Evolutionary conservation across 176 grass and related monocot genomes (phyloP).

Genomic region (Stipa capillata): DNA sequence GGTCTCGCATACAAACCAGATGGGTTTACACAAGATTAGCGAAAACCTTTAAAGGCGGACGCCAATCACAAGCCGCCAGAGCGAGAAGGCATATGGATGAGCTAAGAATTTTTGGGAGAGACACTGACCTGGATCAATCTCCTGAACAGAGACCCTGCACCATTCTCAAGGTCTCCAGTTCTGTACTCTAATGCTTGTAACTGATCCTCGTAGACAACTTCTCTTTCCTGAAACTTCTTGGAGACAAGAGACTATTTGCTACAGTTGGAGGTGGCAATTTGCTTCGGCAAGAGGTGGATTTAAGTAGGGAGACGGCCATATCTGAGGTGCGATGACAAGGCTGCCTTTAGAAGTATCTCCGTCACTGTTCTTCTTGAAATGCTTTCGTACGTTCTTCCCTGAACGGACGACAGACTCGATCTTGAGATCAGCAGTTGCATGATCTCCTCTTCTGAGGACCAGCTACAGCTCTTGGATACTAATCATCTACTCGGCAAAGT

Average conservation of each 20-base stretch:
- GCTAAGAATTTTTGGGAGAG: constrained; percentile 47
- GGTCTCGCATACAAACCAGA: background rate
- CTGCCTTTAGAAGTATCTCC: background rate
- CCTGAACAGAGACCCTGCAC: constrained; percentile 21
- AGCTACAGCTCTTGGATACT: background rate
- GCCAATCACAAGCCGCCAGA: background rate
- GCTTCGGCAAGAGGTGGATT: constrained; percentile 23
- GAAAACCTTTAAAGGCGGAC: constrained; percentile 5
- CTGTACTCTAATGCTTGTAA: constrained; percentile 24
- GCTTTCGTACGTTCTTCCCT: constrained; percentile 24
- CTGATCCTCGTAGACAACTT: too few relatives aligned
- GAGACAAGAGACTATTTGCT: constrained; percentile 47
- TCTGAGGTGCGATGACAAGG: constrained; percentile 13
- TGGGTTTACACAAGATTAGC: background rate
- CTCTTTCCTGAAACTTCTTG: constrained; percentile 26
- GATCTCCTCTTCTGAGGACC: background rate
- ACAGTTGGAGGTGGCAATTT: background rate
- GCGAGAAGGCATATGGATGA: background rate
- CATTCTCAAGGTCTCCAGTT: constrained; percentile 24
- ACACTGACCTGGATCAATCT: constrained; percentile 36
- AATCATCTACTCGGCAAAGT: background rate
- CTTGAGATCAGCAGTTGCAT: background rate
- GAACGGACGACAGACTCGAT: constrained; percentile 1
- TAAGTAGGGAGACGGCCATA: constrained; percentile 5
- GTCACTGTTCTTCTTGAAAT: constrained; percentile 21